phyloP scores from a whole-genome alignment of 2,329 filamentous ascomycete species.

The Neofusicoccum umdonicola region DNA sequence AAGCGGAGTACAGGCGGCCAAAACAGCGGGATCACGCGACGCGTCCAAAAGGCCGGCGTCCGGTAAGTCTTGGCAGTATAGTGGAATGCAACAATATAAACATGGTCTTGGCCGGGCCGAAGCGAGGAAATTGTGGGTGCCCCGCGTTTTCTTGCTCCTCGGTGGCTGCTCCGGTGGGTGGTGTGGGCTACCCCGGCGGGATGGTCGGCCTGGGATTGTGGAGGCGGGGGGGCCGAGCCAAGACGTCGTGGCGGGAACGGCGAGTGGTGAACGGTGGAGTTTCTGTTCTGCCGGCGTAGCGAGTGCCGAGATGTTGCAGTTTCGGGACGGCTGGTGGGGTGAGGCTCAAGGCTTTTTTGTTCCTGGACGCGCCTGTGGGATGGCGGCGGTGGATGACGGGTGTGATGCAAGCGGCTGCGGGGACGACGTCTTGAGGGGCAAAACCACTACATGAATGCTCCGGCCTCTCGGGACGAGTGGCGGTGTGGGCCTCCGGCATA shows the following conservation, averaged over 20 bases:
- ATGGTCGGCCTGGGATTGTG: background rate
- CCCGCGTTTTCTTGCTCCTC: slow-evolving; percentile 3
- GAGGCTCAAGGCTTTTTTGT: background rate
- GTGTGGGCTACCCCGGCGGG: background rate
- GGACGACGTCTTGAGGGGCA: background rate
- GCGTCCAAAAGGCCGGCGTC: background rate
- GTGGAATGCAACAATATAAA: background rate
- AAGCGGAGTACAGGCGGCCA: background rate
- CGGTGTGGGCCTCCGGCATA: background rate
- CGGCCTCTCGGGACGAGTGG: background rate
- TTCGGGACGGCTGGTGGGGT: background rate
- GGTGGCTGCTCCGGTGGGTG: slow-evolving; percentile 7
- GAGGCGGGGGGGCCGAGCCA: background rate
- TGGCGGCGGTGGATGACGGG: background rate
- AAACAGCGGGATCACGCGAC: slow-evolving; percentile 5
- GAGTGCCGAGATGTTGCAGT: background rate
- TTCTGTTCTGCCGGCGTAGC: background rate
- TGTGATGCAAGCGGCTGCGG: background rate
- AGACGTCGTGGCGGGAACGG: background rate
- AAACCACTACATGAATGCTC: background rate
- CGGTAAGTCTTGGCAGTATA: background rate
- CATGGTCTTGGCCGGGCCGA: background rate
- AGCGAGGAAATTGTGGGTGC: background rate
- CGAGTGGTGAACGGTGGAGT: background rate
- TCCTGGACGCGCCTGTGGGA: background rate